Conservation (phyloP, 768 basidiomycete genomes). For the Agaricus subrufescens region DNA sequence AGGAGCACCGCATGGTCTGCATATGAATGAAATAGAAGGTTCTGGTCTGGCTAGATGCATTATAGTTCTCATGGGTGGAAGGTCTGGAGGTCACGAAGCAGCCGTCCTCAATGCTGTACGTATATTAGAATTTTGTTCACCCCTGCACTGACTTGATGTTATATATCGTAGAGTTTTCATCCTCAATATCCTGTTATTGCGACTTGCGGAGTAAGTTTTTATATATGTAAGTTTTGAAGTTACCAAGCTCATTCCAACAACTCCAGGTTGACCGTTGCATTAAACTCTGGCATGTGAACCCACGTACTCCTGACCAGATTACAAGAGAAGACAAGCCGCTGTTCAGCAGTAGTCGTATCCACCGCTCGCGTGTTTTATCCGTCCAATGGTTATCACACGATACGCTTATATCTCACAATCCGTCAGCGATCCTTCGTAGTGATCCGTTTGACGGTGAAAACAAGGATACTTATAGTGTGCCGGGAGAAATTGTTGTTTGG, state of each 20-base stretch:
- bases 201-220: constrained; percentile 59
- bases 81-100: constrained; percentile 69
- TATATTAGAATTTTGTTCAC: background rate
- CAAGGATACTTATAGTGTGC: constrained; percentile 27
- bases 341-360: constrained; percentile 63
- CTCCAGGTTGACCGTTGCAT: constrained; percentile 64
- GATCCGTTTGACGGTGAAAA: constrained; percentile 18
- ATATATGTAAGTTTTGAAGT: too few species aligned
- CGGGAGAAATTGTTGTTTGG: constrained; percentile 58
- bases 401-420: constrained; percentile 48
- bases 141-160: background rate
- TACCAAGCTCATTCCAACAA: background rate
- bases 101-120: constrained; percentile 64
- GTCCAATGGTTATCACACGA: constrained; percentile 61
- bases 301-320: constrained; percentile 25
- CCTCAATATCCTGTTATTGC: constrained; percentile 59
- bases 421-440: constrained; percentile 42
- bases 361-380: constrained; percentile 60
- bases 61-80: constrained; percentile 60
- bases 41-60: constrained; percentile 61
- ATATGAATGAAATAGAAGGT: constrained; percentile 56
- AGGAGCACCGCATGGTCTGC: constrained; percentile 67
- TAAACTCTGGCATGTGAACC: constrained; percentile 69
- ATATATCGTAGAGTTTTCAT: constrained; percentile 57
- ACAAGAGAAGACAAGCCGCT: constrained; percentile 71